Conservation (phyloP, 176 grass and related monocot species). For the Poa pratensis region DNA sequence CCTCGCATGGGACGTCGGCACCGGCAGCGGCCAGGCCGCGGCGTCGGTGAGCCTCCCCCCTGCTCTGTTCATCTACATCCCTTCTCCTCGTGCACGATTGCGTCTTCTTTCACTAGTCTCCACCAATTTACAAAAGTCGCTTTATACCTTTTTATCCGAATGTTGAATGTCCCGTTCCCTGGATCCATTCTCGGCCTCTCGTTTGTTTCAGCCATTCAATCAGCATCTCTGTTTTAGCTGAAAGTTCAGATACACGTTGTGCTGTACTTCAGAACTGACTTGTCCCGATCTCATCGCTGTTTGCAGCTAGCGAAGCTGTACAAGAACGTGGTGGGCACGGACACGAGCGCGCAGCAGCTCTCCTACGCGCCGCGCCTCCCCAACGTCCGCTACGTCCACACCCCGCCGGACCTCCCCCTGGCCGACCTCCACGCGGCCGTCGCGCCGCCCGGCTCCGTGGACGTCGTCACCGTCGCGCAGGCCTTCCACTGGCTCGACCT, state of each 20-base stretch:
- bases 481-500: constrained; percentile 93
- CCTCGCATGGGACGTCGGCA: constrained; percentile 90
- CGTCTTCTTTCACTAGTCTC: not conserved
- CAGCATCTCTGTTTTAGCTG: no score
- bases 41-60: constrained; percentile 29
- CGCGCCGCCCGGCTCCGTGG: constrained; percentile 53
- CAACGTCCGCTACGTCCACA: constrained; percentile 70
- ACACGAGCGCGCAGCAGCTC: constrained; percentile 85
- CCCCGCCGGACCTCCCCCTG: constrained; percentile 41
- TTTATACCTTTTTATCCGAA: not conserved
- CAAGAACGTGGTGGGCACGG: constrained; percentile 73
- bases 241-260: not conserved
- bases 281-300: no score
- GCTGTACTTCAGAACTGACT: not conserved
- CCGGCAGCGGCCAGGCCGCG: constrained; percentile 87
- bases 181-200: not conserved
- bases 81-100: not conserved
- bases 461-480: constrained; percentile 85
- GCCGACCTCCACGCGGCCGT: constrained; percentile 45
- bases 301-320: constrained; percentile 68
- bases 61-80: not conserved
- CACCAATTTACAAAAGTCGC: not conserved
- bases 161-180: not conserved
- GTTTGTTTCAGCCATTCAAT: not conserved
- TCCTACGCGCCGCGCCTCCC: constrained; percentile 48